Conservation (phyloP, 805 yeast genomes). For the Starmerella apis region DNA sequence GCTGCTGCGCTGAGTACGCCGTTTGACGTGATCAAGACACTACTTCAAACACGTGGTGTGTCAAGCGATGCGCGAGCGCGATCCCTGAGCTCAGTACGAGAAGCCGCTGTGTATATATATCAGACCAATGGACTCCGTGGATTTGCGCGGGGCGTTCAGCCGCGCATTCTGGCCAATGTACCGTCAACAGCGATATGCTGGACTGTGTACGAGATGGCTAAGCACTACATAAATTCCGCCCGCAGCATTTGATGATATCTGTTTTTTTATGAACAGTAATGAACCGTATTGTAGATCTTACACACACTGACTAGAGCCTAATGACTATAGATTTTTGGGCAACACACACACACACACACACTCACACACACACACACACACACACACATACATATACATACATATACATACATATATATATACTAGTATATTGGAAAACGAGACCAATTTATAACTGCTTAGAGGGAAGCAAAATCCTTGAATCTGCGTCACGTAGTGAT, state of each 20-base stretch:
- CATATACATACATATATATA: too few relatives aligned
- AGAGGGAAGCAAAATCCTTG: not conserved
- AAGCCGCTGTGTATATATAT: conserved; percentile 62
- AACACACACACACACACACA: too few relatives aligned
- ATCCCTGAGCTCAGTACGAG: conserved; percentile 51
- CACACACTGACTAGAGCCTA: not conserved
- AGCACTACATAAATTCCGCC: conserved; percentile 41
- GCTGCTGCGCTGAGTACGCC: conserved; percentile 96
- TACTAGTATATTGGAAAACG: too few relatives aligned
- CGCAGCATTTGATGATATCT: not conserved
- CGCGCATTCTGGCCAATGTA: conserved; percentile 83
- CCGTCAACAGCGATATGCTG: conserved; percentile 95
- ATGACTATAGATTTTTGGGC: not conserved
- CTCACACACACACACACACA: too few relatives aligned
- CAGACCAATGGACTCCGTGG: conserved; percentile 40
- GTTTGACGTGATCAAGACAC: conserved; percentile 80
- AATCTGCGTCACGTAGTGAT: conserved; percentile 10
- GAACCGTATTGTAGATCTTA: conserved; percentile 1
- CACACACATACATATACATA: too few relatives aligned
- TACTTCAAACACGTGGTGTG: conserved; percentile 65
- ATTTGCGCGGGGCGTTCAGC: conserved; percentile 75
- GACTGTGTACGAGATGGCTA: conserved; percentile 98
- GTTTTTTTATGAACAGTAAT: not conserved
- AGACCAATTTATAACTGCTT: too few relatives aligned
- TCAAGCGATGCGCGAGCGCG: conserved; percentile 35